Percentiles rank a stretch among this genome's conserved stretches.
Evolutionary conservation across 148 eudicot genomes (phyloP).

Genomic region (Chenopodium berlandieri): DNA sequence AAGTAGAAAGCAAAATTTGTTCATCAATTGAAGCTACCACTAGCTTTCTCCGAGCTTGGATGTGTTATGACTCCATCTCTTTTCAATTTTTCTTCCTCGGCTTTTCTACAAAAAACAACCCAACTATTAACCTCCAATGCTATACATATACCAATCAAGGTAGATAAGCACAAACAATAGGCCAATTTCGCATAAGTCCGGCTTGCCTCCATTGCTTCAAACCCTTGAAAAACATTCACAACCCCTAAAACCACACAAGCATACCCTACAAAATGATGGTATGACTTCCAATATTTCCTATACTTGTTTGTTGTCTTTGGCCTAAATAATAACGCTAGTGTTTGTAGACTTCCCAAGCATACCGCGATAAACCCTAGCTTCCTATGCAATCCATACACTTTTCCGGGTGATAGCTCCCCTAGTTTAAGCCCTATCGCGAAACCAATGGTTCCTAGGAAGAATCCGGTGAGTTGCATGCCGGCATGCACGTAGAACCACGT

Average conservation of each 20-base stretch:
- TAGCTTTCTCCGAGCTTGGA: constrained; percentile 36
- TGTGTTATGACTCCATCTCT: constrained; percentile 52
- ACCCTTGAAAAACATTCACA: constrained; percentile 88
- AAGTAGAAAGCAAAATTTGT: neutral
- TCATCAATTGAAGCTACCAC: constrained; percentile 33
- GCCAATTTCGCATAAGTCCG: constrained; percentile 64
- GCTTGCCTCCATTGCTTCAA: constrained; percentile 71
- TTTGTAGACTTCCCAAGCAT: constrained; percentile 69
- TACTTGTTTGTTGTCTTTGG: constrained; percentile 81
- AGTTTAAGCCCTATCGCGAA: constrained; percentile 74
- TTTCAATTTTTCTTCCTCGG: constrained; percentile 83
- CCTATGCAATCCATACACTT: constrained; percentile 71
- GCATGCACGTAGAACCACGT: constrained; percentile 93
- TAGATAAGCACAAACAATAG: constrained; percentile 70
- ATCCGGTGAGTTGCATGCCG: constrained; percentile 58
- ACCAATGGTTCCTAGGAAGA: constrained; percentile 66
- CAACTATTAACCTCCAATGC: constrained; percentile 94
- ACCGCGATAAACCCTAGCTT: constrained; percentile 66
- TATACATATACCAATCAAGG: constrained; percentile 69
- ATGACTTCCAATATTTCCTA: constrained; percentile 94
- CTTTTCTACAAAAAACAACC: constrained; percentile 87
- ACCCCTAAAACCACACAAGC: constrained; percentile 80
- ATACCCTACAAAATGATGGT: constrained; percentile 97
- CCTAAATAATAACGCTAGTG: constrained; percentile 75
- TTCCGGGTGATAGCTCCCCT: constrained; percentile 71